A percentile compares a stretch with the other conserved stretches of the same genome.
Conservation (phyloP, 495 filamentous ascomycete species). For the Rhizodiscina lignyota region DNA sequence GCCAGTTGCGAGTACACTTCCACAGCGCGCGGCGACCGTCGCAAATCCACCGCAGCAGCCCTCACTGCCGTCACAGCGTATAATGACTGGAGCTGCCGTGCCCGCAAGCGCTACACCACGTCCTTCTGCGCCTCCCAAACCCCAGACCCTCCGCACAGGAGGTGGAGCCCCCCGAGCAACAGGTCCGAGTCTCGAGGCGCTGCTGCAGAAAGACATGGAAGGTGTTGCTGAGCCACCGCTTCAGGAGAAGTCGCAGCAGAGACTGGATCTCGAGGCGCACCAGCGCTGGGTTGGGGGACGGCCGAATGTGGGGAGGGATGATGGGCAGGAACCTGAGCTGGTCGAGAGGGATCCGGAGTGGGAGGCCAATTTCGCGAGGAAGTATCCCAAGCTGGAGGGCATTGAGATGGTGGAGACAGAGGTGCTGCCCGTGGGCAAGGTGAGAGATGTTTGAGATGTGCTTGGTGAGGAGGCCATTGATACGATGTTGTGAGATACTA, state of each 20-base stretch:
- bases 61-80: no score
- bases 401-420: slow-evolving; percentile 75
- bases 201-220: no score
- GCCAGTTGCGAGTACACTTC: neutral
- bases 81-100: neutral
- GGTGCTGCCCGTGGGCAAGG: slow-evolving; percentile 14
- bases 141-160: slow-evolving; percentile 37
- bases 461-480: neutral
- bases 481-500: neutral
- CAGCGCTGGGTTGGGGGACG: no score
- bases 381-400: slow-evolving; percentile 64
- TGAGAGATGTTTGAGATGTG: slow-evolving; percentile 1
- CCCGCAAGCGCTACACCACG: slow-evolving; percentile 6
- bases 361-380: slow-evolving; percentile 60
- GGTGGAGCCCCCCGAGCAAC: no score
- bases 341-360: slow-evolving; percentile 49
- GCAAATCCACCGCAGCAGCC: no score
- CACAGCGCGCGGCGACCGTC: no score
- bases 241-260: no score
- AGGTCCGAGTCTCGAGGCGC: no score
- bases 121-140: slow-evolving; percentile 43
- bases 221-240: no score
- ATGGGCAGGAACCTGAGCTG: slow-evolving; percentile 12
- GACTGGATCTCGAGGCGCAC: no score
- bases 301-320: no score